Evolutionary conservation across 768 basidiomycete species (phyloP).

Genomic region (Crepidotus variabilis): DNA sequence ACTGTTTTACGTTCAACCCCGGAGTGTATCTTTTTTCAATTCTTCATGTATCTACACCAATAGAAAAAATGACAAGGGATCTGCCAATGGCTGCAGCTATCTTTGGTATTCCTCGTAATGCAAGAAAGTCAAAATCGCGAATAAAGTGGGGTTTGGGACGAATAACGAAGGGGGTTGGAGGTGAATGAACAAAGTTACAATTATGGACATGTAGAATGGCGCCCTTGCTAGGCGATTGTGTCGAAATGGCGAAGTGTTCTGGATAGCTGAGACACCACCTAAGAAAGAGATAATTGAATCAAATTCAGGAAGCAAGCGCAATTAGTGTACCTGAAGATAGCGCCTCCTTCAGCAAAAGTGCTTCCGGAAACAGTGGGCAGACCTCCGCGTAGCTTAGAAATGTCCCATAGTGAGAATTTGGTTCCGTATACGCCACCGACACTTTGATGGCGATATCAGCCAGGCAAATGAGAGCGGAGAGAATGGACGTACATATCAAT

Average conservation of each 20-base stretch:
- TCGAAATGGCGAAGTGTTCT: slow-evolving; percentile 75
- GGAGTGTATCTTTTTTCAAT: not conserved
- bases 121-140: slow-evolving; percentile 76
- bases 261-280: slow-evolving; percentile 80
- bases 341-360: slow-evolving; percentile 64
- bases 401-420: slow-evolving; percentile 76
- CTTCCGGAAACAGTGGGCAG: slow-evolving; percentile 61
- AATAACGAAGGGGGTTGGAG: slow-evolving; percentile 57
- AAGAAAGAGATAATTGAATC: not conserved
- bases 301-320: slow-evolving; percentile 2
- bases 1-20: not conserved
- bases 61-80: slow-evolving; percentile 55
- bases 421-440: slow-evolving; percentile 73
- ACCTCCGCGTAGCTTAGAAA: slow-evolving; percentile 67
- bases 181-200: slow-evolving; percentile 56
- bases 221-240: slow-evolving; percentile 53
- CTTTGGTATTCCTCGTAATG: slow-evolving; percentile 53
- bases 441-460: slow-evolving; percentile 30
- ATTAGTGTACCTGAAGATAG: slow-evolving; percentile 57
- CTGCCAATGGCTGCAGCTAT: slow-evolving; percentile 66
- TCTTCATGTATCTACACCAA: slow-evolving; percentile 49
- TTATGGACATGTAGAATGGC: slow-evolving; percentile 72
- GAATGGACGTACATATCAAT: slow-evolving; percentile 64
- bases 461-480: slow-evolving; percentile 2
- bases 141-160: slow-evolving; percentile 61